Conservation (phyloP, 257 asterid genomes). For the Perilla frutescens region DNA sequence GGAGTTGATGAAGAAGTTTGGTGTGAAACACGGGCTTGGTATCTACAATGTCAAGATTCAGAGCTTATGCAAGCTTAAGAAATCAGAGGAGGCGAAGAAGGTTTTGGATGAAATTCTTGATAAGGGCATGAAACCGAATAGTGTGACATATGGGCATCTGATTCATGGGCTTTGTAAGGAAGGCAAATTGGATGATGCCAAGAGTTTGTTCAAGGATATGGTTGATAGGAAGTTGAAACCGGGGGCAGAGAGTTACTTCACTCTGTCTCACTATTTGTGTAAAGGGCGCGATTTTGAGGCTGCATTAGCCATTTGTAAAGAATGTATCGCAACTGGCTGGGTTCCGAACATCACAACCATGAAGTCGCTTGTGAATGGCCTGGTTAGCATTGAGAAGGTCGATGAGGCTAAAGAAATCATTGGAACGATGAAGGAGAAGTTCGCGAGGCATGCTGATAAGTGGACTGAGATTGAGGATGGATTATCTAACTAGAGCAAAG, state of each 20-base stretch:
- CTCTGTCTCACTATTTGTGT: conserved; percentile 62
- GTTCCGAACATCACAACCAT: conserved; percentile 70
- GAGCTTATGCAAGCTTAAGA: conserved; percentile 80
- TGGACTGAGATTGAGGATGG: conserved; percentile 90
- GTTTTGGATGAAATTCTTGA: conserved; percentile 61
- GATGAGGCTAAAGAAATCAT: conserved; percentile 78
- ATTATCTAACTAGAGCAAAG: conserved; percentile 53
- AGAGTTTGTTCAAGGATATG: conserved; percentile 67
- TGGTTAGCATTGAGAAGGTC: conserved; percentile 61
- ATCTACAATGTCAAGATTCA: conserved; percentile 66
- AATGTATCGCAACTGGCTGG: conserved; percentile 64
- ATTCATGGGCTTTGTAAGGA: conserved; percentile 74
- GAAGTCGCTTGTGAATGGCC: conserved; percentile 87
- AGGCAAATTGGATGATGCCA: conserved; percentile 72
- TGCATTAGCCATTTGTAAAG: conserved; percentile 61
- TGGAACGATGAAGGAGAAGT: conserved; percentile 72
- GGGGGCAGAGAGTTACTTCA: conserved; percentile 57
- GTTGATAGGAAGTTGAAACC: conserved; percentile 50
- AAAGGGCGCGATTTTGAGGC: conserved; percentile 65
- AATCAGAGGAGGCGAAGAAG: conserved; percentile 68
- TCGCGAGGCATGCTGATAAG: conserved; percentile 58
- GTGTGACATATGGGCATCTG: conserved; percentile 57
- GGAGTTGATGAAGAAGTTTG: conserved; percentile 60
- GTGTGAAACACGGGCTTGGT: conserved; percentile 47
- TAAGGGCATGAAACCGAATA: conserved; percentile 58